Conservation (phyloP, 2,329 filamentous ascomycete species). For the Cercospora sp. region DNA sequence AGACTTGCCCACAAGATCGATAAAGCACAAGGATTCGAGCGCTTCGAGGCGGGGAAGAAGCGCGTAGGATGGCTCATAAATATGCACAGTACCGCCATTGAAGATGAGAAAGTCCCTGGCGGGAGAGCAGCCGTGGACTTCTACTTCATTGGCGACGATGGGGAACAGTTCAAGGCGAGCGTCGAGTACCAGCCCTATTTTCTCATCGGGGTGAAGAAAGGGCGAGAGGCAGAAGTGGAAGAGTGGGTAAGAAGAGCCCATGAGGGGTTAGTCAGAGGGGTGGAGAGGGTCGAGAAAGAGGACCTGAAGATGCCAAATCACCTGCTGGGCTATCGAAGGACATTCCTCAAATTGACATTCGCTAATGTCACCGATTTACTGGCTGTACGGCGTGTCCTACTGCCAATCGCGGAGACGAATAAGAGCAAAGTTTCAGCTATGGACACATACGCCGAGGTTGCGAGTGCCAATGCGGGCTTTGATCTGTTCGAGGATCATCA, state of each 20-base stretch:
- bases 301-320: slow-evolving; percentile 83
- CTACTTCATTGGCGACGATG: slow-evolving; percentile 92
- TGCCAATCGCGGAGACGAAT: slow-evolving; percentile 93
- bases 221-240: slow-evolving; percentile 88
- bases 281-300: slow-evolving; percentile 82
- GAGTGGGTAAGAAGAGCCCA: slow-evolving; percentile 83
- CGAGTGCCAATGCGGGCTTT: slow-evolving; percentile 79
- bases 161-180: slow-evolving; percentile 90
- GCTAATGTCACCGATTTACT: slow-evolving; percentile 84
- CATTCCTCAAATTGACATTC: slow-evolving; percentile 84
- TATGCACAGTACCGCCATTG: slow-evolving; percentile 81
- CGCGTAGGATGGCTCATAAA: slow-evolving; percentile 93
- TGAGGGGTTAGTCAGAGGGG: slow-evolving; percentile 77
- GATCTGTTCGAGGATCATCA: slow-evolving; percentile 84
- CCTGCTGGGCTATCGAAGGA: slow-evolving; percentile 83
- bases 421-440: slow-evolving; percentile 94
- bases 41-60: slow-evolving; percentile 84
- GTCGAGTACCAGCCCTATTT: slow-evolving; percentile 98
- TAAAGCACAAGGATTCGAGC: slow-evolving; percentile 88
- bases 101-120: slow-evolving; percentile 79
- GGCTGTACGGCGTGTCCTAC: slow-evolving; percentile 77
- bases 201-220: slow-evolving; percentile 82
- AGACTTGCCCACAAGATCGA: slow-evolving; percentile 85
- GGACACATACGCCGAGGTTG: slow-evolving; percentile 97
- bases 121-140: slow-evolving; percentile 91